These are phyloP conservation scores for Entomortierella beljakovae DNA, from an alignment of 192 early-diverging fungal species.

Conservation along the genomic window DNA sequence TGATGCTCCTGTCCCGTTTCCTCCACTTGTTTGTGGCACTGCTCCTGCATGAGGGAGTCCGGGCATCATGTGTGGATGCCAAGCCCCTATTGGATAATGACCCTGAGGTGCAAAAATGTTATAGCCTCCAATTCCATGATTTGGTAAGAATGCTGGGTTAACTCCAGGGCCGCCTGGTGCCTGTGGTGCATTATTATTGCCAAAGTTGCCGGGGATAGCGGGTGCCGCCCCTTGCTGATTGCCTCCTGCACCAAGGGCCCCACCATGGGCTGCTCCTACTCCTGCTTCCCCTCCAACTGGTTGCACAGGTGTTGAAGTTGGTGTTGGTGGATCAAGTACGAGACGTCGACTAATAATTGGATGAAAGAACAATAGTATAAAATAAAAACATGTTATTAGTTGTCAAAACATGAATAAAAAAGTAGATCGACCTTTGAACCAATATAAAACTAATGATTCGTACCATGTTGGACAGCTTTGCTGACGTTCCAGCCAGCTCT, in stretches of 20 bases:
- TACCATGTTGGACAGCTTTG: constrained; percentile 98
- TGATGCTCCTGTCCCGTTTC: background rate
- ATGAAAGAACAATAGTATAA: background rate
- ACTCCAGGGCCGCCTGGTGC: constrained; percentile 8
- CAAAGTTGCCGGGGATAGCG: constrained; percentile 7
- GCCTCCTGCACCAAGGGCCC: constrained; percentile 5
- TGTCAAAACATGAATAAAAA: background rate
- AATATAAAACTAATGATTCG: background rate
- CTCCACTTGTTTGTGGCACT: constrained; percentile 20
- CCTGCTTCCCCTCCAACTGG: constrained; percentile 19
- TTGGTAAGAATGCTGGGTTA: constrained; percentile 1
- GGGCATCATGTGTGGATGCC: constrained; percentile 31
- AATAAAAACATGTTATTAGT: constrained; percentile 38
- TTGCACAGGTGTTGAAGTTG: constrained; percentile 27
- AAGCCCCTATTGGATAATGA: constrained; percentile 34
- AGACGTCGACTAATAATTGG: constrained; percentile 56
- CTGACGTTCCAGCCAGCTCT: constrained; percentile 97
- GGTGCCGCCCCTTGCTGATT: constrained; percentile 5
- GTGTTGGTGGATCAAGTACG: constrained; percentile 57
- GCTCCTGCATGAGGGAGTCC: constrained; percentile 20
- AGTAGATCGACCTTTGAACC: background rate
- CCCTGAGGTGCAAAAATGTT: constrained; percentile 36
- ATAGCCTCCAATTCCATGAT: constrained; percentile 29
- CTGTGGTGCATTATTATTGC: constrained; percentile 28
- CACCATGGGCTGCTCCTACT: constrained; percentile 24